phyloP scores from a whole-genome alignment of 441 rosid species.

The Iberis amara region DNA sequence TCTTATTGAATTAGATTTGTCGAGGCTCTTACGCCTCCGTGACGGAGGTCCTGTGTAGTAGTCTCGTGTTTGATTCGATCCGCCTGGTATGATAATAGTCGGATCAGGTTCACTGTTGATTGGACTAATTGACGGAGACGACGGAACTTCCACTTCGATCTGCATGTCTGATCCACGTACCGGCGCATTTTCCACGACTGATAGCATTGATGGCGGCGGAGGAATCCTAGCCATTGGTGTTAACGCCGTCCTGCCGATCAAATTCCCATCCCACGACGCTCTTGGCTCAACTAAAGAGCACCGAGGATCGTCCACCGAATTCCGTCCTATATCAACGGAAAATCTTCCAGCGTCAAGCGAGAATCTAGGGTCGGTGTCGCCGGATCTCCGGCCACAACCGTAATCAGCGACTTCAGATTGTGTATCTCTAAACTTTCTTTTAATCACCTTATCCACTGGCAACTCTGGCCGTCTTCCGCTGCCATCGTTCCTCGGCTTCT shows the following conservation, averaged over 20 bases:
- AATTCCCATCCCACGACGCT: conserved; percentile 82
- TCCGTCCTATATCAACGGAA: conserved; percentile 37
- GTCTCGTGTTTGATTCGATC: conserved; percentile 81
- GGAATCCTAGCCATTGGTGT: background rate
- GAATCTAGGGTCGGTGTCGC: conserved; percentile 91
- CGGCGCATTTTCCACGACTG: conserved; percentile 91
- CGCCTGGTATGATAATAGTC: conserved; percentile 52
- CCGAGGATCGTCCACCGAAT: conserved; percentile 59
- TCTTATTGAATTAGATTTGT: conserved; percentile 41
- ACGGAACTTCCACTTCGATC: too few species aligned
- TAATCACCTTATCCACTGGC: conserved; percentile 74
- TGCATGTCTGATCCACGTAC: conserved; percentile 29
- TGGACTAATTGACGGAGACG: conserved; percentile 44
- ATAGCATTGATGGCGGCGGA: conserved; percentile 48
- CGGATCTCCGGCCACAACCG: conserved; percentile 73
- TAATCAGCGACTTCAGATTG: conserved; percentile 88
- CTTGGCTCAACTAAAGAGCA: conserved; percentile 75
- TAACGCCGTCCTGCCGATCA: conserved; percentile 43
- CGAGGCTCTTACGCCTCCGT: conserved; percentile 78
- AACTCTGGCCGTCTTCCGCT: conserved; percentile 47
- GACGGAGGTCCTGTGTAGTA: conserved; percentile 80
- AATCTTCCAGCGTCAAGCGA: conserved; percentile 42
- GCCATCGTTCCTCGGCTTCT: conserved; percentile 39
- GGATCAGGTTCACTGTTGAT: too few species aligned
- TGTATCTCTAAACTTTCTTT: conserved; percentile 67